Evolutionary conservation across 768 basidiomycete species (phyloP), one percentile per base, ranked within the genome.

Genomic region (Psilocybe azurescens): DNA sequence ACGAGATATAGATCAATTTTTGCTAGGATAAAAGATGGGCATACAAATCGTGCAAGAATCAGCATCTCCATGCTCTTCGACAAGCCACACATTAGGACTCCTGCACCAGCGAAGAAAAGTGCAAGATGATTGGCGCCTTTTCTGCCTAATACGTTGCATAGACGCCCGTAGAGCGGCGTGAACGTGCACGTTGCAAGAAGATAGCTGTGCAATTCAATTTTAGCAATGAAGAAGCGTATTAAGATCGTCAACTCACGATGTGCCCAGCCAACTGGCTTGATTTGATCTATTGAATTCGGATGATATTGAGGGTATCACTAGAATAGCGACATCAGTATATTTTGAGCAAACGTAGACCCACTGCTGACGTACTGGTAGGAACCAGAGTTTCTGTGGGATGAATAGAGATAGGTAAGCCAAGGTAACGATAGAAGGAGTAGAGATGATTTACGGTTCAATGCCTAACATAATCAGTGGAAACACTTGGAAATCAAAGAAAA

Each of bases 251-350:
- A 70, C 68, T 53, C 73, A 91, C 88, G 89, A 81, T 41, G 92
- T 93, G 38, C 91, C 91, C 10, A 93, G 80, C 92, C 92, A 93
- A 69, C 88, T 89, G 0, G 89, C 89, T 72, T 93, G 89, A 70
- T 93, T 86, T 4, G 90, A 89, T 67, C 83, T 86, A 62, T 88
- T 75, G 68, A 92, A 93, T 53, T 93, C 89, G 0, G 90, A 93
- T 1, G 90, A 92, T 60, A 93, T 93, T 13, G 89, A 86, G 1
- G 89, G 86, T 28, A 93, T 70, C 78, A 94, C 91, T 93, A 44
- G n/a, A 13, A 44, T 44, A n/a, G 41, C 38, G 54, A 2, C 6
- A 36, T 50, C 28, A 10, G 32, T 39, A 18, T 49, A 38, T 38
- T 20, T 58, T 32, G 32, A 20, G 30, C 7, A 50, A 28, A 18